Evolutionary conservation across 495 filamentous ascomycete genomes (phyloP).

Genomic region (Astrothelium subdiscretum): DNA sequence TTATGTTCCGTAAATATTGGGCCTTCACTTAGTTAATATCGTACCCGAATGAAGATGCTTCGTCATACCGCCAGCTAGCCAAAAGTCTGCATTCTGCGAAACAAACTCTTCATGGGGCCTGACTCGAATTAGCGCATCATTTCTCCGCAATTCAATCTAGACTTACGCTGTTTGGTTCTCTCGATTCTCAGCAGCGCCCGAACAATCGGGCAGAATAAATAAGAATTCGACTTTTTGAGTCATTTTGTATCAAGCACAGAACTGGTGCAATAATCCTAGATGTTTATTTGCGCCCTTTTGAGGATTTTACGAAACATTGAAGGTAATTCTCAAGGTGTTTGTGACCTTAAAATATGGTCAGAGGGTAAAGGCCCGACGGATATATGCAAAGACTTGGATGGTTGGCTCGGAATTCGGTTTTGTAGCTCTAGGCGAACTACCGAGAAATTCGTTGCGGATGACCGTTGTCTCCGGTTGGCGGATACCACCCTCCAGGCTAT

Average conservation of each 20-base stretch:
- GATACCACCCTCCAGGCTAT: no score
- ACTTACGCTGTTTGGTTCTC: background rate
- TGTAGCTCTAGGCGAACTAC: no score
- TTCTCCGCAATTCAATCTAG: background rate
- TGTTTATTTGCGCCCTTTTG: background rate
- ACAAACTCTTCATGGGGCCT: background rate
- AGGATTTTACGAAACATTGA: background rate
- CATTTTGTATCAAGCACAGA: no score
- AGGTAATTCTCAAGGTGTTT: no score
- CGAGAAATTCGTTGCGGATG: no score
- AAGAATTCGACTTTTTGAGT: background rate
- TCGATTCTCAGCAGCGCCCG: background rate
- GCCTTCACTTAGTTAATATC: background rate
- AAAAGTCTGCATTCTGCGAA: background rate
- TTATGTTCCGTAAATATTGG: background rate
- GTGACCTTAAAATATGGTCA: no score
- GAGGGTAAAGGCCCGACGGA: no score
- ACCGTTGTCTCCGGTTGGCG: no score
- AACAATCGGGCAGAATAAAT: background rate
- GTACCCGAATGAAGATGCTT: background rate
- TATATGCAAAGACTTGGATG: no score
- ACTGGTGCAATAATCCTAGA: background rate
- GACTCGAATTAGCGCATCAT: background rate
- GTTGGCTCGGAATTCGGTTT: no score
- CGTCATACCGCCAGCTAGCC: background rate